Base-by-base conservation (phyloP, 305 asterid genomes). In the Solanum chacoense region DNA sequence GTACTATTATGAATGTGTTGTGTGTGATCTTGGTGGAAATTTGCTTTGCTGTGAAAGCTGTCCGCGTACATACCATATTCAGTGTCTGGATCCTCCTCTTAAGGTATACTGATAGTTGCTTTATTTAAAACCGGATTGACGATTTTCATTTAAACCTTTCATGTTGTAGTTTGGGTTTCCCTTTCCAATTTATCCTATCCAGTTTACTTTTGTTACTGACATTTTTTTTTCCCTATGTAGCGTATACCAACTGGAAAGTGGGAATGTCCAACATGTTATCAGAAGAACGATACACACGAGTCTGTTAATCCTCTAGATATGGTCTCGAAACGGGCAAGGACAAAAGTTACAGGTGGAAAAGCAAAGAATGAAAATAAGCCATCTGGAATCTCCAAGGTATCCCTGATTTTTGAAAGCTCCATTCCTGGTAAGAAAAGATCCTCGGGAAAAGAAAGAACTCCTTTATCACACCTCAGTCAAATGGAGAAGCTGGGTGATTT, bases 1-100 rank as follows among this genome's bases (percentile, higher is more conserved):
- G 99, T 93, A 95, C 92, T 95, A 93, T 91, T 96, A 93, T 93
- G 98, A 95, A 93, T 96, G 99, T 78, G 97, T 90, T 90, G 90
- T 94, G 85, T 95, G 98, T 91, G 95, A 93, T 88, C 93, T 93
- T 89, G 95, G 96, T 87, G 98, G 98, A 67, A 84, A 92, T 90
- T 92, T 95, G 92, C 94, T 94, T 77, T 92, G 95, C 40, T 91
- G 94, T 88, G 96, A 92, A 89, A 90, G 92, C 85, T 95, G 98
- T 90, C 93, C 95, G 29, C 90, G 93, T 78, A 91, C 94, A 76
- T 95, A 91, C 90, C 97, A 95, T 89, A 86, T 93, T 77, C 91
- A 90, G 79, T 95, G 98, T 91, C 90, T 95, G 83, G 94, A 95
- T 89, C 95, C 98, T 87, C 94, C 92, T 71, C 93, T 93, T 90